A percentile compares a stretch with the other conserved stretches of the same genome.
These are phyloP conservation scores for Saccharomycopsis olivae DNA, from an alignment of 805 yeast genomes.

Conservation along the genomic window DNA sequence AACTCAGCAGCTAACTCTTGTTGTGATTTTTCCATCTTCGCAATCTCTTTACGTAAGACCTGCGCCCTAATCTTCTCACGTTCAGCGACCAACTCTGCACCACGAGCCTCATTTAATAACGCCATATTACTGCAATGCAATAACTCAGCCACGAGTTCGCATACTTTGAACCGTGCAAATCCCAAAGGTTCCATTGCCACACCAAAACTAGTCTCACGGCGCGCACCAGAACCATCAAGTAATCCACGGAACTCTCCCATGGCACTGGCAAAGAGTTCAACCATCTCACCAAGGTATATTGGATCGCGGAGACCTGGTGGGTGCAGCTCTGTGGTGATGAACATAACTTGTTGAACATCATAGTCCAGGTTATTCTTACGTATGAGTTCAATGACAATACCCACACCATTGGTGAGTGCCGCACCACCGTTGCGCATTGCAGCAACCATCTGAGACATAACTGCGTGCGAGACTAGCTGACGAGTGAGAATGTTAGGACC, in stretches of 20 bases:
- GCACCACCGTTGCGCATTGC: constrained; percentile 79
- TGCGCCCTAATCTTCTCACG: constrained; percentile 54
- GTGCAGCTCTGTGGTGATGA: constrained; percentile 72
- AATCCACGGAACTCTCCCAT: constrained; percentile 47
- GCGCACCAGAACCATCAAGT: constrained; percentile 18
- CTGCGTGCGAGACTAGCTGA: constrained; percentile 69
- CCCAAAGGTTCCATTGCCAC: constrained; percentile 71
- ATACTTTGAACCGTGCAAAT: constrained; percentile 79
- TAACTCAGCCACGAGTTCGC: constrained; percentile 88
- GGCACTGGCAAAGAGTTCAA: constrained; percentile 63
- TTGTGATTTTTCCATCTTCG: too few species aligned
- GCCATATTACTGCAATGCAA: constrained; percentile 98
- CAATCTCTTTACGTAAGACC: too few species aligned
- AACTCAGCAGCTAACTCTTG: too few species aligned
- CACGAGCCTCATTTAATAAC: constrained; percentile 65
- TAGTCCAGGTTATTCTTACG: constrained; percentile 95
- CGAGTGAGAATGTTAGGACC: constrained; percentile 95
- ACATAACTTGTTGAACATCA: constrained; percentile 78
- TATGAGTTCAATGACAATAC: constrained; percentile 86
- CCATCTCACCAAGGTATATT: constrained; percentile 79
- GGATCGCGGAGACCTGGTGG: constrained; percentile 94
- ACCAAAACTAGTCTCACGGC: constrained; percentile 32
- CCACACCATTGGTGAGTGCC: constrained; percentile 88
- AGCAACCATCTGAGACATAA: constrained; percentile 54
- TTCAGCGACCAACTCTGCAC: constrained; percentile 54